Evolutionary conservation across 345 rosid species (phyloP).

Genomic region (Citrus sp.): DNA sequence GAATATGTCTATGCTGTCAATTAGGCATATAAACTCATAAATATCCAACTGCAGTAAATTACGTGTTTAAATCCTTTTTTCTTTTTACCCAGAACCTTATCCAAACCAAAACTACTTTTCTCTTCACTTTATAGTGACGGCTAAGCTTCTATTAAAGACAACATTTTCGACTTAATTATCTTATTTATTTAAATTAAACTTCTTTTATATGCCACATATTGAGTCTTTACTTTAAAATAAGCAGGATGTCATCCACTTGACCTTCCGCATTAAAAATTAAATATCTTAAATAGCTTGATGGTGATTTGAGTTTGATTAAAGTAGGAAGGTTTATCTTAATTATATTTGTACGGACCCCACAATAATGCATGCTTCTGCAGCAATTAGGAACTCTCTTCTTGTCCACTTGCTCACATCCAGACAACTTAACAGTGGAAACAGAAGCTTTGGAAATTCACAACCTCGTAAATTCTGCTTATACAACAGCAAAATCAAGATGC

Average conservation of each 20-base stretch:
- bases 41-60: constrained; percentile 7
- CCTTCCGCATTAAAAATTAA: constrained; percentile 21
- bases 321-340: constrained; percentile 23
- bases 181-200: constrained; percentile 7
- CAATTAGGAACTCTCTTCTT: constrained; percentile 23
- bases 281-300: constrained; percentile 26
- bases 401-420: constrained; percentile 21
- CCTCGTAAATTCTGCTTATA: background rate
- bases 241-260: constrained; percentile 24
- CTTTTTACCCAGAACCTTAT: constrained; percentile 20
- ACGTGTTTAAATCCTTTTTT: constrained; percentile 4
- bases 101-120: constrained; percentile 18
- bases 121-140: constrained; percentile 19
- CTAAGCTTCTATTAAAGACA: constrained; percentile 21
- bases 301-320: constrained; percentile 39
- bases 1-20: background rate
- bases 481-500: constrained; percentile 1
- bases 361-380: constrained; percentile 18
- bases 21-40: constrained; percentile 5
- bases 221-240: constrained; percentile 21
- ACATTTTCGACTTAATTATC: constrained; percentile 16
- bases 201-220: constrained; percentile 13
- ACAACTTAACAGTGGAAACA: background rate
- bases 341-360: constrained; percentile 18
- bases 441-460: constrained; percentile 1